Base-by-base conservation (phyloP, 768 basidiomycete species). In the Gautieria morchelliformis region DNA sequence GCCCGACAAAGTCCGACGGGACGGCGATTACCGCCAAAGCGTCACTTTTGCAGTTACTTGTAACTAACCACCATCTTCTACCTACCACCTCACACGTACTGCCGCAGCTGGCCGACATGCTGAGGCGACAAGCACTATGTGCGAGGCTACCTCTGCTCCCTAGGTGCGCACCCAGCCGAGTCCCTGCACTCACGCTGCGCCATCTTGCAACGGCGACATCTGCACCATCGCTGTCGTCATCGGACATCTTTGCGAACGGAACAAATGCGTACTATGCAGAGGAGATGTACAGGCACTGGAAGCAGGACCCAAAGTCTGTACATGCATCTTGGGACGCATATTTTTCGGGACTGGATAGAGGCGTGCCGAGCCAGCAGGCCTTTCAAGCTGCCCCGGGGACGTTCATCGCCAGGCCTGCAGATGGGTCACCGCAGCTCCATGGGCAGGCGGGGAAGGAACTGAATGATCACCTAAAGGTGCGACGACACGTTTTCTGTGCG, bases 201-300 rank as follows among this genome's bases (percentile, higher is more conserved):
- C 53, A 55, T 39, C 53, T 60, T n/a, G 63, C 63, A 14, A 57
- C 60, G 15, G 37, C 62, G 12, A 48, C 62, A n/a, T 33, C 52
- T 14, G 35, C 8, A 52, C 53, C 39, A 24, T 68, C 80, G 22
- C 88, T 87, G 2, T 89, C 88, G 1, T 73, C 86, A 20, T 89
- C 89, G 63, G 89, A 92, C 68, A 77, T 79, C 8, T 96, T 97
- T 69, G 94, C 93, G 12, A 95, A 91, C 58, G 93, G 93, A 42
- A 93, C 88, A 42, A 97, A 96, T 72, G 78, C 92, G 22, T 93
- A 95, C 75, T 98, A 98, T 68, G 88, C 87, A 19, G 94, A 90
- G 65, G 92, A 95, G 71, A 97, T 97, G 95, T 97, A 95, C 73
- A 81, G 83, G 62, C 83, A 86, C 63, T 93, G 90, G 91, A 81